Conservation (phyloP, 1,284 basidiomycete species). For the Malassezia arunalokei region DNA sequence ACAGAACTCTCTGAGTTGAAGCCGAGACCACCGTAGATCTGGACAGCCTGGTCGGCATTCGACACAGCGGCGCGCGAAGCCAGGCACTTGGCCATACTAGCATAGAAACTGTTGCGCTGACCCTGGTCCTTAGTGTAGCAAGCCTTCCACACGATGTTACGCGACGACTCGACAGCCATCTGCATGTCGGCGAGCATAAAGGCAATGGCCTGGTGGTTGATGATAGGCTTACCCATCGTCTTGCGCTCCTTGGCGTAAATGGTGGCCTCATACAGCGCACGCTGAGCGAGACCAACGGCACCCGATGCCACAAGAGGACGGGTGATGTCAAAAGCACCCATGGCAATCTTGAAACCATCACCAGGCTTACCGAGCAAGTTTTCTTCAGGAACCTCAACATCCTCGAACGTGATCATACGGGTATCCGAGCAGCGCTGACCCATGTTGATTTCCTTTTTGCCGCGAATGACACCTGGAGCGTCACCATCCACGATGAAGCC, state of each 20-base stretch:
- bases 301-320: conserved; percentile 51
- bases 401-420: conserved; percentile 52
- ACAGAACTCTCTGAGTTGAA: conserved; percentile 53
- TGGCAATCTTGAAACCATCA: conserved; percentile 53
- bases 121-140: conserved; percentile 51
- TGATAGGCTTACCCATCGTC: conserved; percentile 53
- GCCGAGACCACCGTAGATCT: conserved; percentile 49
- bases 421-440: conserved; percentile 54
- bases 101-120: conserved; percentile 51
- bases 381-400: conserved; percentile 50
- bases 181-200: conserved; percentile 55
- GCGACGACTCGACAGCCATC: conserved; percentile 49
- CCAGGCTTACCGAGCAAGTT: conserved; percentile 51
- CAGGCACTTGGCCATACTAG: conserved; percentile 52
- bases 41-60: conserved; percentile 49
- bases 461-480: conserved; percentile 48
- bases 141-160: conserved; percentile 51
- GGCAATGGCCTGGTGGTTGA: conserved; percentile 52
- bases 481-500: conserved; percentile 54
- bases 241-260: conserved; percentile 52
- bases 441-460: conserved; percentile 55
- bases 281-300: conserved; percentile 52
- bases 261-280: conserved; percentile 52
- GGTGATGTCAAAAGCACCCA: conserved; percentile 53
- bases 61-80: conserved; percentile 43